Evolutionary conservation across 1,284 basidiomycete genomes (phyloP), one percentile per base, ranked within the genome.

Genomic region (Trichosporon ovoides): DNA sequence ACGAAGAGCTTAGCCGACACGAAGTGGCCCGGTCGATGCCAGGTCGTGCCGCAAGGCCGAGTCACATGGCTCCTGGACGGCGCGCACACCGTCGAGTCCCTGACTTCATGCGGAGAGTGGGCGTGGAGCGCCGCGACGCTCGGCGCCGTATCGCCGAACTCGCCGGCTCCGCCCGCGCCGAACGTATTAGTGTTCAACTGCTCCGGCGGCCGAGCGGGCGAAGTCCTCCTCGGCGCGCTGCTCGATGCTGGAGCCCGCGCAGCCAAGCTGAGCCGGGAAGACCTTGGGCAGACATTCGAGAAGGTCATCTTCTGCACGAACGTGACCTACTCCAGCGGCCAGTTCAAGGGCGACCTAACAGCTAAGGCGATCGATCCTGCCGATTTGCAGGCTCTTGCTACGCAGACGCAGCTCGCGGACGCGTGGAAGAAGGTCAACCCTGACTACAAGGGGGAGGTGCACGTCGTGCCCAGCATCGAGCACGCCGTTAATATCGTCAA

Each of bases 1-100:
- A 69, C 83, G 24, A 68, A 79, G 24, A 92, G 87, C 2, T 78
- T 98, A n/a, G 77, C 84, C 62, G 79, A 82, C 14, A 84, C 93
- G 0, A 84, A 81, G 60, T 99, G 95, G 95, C 95, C 96, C 2
- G 96, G 96, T 16, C 84, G 96, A 38, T 99, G 96, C 74, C 96
- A 99, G 77, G 84, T 83, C 1, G 85, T 96, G 3, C 85, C 85
- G 1, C 71, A 53, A 12, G 65, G 64, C 7, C 2, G 69, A 4
- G 80, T 83, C 11, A 89, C 84, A 1, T 98, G 93, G 92, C 91
- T 87, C 74, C 80, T 98, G 24, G 96, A 98, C 73, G 96, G 96
- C 1, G 94, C 95, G 13, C 96, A 98, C 74, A 99, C 96, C 0
- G 78, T 84, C 13, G 96, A 98, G 73, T 96, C 91, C 68, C 80